Evolutionary conservation across 139 green algal genomes (phyloP), one percentile per base, ranked within the genome.

Genomic region (Zygnema cylindricum): DNA sequence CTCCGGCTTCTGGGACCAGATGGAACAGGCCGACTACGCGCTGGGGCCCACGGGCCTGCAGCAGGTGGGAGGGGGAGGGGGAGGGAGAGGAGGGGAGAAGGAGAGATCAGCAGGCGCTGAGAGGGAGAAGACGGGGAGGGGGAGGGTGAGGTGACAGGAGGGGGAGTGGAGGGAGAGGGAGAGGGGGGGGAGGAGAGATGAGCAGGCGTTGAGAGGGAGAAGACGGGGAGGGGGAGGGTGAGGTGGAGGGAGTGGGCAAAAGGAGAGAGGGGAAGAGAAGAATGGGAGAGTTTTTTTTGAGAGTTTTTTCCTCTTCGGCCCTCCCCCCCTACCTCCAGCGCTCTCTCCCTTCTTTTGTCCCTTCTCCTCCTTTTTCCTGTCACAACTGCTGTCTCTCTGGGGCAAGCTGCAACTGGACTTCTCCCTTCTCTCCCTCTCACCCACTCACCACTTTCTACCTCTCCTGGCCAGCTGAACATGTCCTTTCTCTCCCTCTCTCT

Each of bases 51-150:
- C 78, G 1, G 85, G 85, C 33, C 0, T 90, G 79, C 85, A 90
- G 85, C 85, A 90, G 85, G 85, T 90, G 69, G 0, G 84, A 30
- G n/a, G n/a, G n/a, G n/a, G n/a, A n/a, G n/a, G n/a, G n/a, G n/a
- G n/a, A 41, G 2, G 75, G 23, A 41, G 69, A 42, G 69, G 69
- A 1, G 38, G 69, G 39, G 11, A 11, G 69, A 1, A 77, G 39
- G 1, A 1, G 69, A 1, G 69, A 1, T 11, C 35, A 77, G 1
- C 1, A 77, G 69, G 1, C 35, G 39, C 35, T 11, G 35, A 77
- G 11, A 35, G 1, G 69, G 1, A 77, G 69, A 35, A 11, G n/a
- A n/a, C n/a, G n/a, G n/a, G n/a, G n/a, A n/a, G n/a, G n/a, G n/a
- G n/a, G n/a, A n/a, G n/a, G n/a, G n/a, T n/a, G n/a, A n/a, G n/a